A percentile compares a stretch with the other conserved stretches of the same genome.
phyloP scores from a whole-genome alignment of 1,139 yeast species.

The Taphrina wiesneri region DNA sequence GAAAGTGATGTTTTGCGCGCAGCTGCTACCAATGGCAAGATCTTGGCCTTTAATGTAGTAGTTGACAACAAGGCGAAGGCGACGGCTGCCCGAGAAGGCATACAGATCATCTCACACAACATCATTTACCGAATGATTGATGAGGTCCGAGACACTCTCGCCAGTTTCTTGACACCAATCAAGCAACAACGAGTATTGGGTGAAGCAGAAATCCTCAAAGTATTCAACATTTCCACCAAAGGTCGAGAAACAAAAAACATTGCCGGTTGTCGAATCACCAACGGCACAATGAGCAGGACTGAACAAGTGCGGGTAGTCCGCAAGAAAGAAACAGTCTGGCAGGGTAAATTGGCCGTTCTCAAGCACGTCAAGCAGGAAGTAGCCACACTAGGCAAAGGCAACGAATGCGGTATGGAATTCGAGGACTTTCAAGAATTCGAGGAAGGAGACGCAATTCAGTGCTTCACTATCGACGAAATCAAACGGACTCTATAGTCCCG shows the following conservation, averaged over 20 bases:
- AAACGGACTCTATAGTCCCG: constrained; percentile 21
- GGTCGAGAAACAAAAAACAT: constrained; percentile 58
- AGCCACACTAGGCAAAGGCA: constrained; percentile 73
- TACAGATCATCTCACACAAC: constrained; percentile 66
- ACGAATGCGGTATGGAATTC: constrained; percentile 85
- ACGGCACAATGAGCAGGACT: constrained; percentile 65
- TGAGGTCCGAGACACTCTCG: constrained; percentile 68
- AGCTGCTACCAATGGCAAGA: constrained; percentile 58
- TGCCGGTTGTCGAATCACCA: constrained; percentile 86
- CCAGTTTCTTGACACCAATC: constrained; percentile 63
- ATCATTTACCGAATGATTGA: constrained; percentile 88
- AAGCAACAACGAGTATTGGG: constrained; percentile 68
- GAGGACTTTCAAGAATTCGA: constrained; percentile 68
- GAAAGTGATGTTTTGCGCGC: constrained; percentile 85
- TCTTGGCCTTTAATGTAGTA: constrained; percentile 75
- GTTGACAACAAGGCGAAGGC: constrained; percentile 64
- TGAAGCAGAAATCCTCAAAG: constrained; percentile 67
- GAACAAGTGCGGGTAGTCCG: constrained; percentile 67
- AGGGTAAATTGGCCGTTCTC: constrained; percentile 71
- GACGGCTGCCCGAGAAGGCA: constrained; percentile 61
- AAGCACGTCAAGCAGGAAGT: constrained; percentile 84
- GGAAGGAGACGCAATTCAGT: constrained; percentile 74
- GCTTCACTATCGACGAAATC: constrained; percentile 58
- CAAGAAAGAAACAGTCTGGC: constrained; percentile 55
- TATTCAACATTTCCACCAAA: constrained; percentile 64